Percentiles rank a stretch among this genome's conserved stretches.
Conservation (phyloP, 2,329 filamentous ascomycete genomes). For the Colletotrichum destructivum region DNA sequence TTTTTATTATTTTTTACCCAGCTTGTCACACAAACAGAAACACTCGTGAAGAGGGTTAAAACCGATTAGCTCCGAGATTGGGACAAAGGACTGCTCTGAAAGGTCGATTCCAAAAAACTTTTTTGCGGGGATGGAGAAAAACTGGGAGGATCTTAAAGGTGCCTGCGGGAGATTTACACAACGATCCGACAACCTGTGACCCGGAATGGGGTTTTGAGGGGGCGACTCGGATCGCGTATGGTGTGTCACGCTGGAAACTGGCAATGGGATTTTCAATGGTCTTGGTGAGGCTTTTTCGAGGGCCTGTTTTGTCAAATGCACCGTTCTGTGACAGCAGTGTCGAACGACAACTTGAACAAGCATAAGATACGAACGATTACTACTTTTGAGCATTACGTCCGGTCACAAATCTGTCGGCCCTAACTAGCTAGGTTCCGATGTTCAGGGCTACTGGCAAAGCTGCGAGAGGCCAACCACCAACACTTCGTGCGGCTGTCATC, state of each 20-base stretch:
- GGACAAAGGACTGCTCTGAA: slow-evolving; percentile 13
- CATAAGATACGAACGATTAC: slow-evolving; percentile 15
- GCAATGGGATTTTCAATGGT: slow-evolving; percentile 32
- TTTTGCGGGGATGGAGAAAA: not conserved
- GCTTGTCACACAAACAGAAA: not conserved
- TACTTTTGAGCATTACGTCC: not conserved
- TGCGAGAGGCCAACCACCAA: too few relatives aligned
- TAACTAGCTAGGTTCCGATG: not conserved
- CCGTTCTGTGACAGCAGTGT: not conserved
- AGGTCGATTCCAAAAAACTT: slow-evolving; percentile 16
- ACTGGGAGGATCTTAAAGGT: slow-evolving; percentile 34
- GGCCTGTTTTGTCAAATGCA: slow-evolving; percentile 13
- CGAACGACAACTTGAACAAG: slow-evolving; percentile 1
- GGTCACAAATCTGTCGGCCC: not conserved
- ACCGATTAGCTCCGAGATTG: slow-evolving; percentile 3
- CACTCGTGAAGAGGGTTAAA: slow-evolving; percentile 14
- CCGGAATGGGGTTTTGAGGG: not conserved
- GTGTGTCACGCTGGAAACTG: slow-evolving; percentile 21
- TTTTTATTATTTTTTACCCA: not conserved
- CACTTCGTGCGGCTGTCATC: not conserved
- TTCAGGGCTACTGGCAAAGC: not conserved
- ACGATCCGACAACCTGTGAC: slow-evolving; percentile 1
- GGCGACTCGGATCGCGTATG: not conserved
- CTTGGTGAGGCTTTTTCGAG: slow-evolving; percentile 12
- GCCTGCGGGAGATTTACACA: slow-evolving; percentile 30